Evolutionary conservation across 2,329 filamentous ascomycete species (phyloP), one percentile per base, ranked within the genome.

Genomic region (Fusarium bactridioides): DNA sequence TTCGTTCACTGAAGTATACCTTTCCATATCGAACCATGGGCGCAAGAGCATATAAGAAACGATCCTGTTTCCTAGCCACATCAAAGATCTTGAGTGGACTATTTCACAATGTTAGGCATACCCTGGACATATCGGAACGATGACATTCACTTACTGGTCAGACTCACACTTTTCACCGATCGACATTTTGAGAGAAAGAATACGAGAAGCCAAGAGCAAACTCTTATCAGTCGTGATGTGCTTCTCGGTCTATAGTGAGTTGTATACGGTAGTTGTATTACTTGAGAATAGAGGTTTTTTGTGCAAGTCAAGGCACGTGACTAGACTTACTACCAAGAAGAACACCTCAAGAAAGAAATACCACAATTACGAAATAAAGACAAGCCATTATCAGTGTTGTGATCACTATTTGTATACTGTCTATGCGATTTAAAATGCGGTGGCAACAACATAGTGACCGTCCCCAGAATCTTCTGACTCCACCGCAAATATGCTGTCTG

Each of bases 21-120:
- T 90, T 90, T 80, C 87, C 88, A 77, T 90, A 92, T 69, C 90
- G 84, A 61, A 92, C 90, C 90, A 92, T 92, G n/a, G 90, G 90
- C 19, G 90, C 90, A 50, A 86, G 89, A 25, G 89, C 85, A 74
- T 88, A 87, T 11, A 91, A 72, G 50, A 89, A 87, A 66, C 86
- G 84, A 38, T 85, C 83, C 70, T 89, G 82, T 51, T 81, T 80
- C 76, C 84, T 86, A 10, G 87, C 85, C 45, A 84, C 78, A 72
- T 89, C 86, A 73, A 91, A 91, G 55, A 91, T 83, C 73, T 87
- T 88, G 70, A 90, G 83, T 15, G 88, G 88, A 77, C 89, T 90
- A 61, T 38, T 38, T 43, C 27, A n/a, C 15, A 19, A 16, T 40
- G 51, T 77, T 60, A 77, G 43, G 45, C 38, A 67, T 76, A 76